A percentile compares a stretch with the other conserved stretches of the same genome.
These are phyloP conservation scores for Coemansia sp. DNA, from an alignment of 192 early-diverging fungal genomes.

Conservation along the genomic window DNA sequence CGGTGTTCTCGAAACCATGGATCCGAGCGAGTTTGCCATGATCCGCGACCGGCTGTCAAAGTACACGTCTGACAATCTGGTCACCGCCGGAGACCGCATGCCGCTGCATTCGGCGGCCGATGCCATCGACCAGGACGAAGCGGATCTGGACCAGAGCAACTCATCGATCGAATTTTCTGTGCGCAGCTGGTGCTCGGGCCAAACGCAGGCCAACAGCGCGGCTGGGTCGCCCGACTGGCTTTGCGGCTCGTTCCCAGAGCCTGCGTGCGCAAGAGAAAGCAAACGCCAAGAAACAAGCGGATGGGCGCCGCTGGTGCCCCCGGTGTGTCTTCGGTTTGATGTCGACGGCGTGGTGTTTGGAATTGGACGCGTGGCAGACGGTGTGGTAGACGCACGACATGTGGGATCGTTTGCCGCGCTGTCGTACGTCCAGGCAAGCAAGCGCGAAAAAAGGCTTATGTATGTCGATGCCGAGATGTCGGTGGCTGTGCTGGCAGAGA, in stretches of 20 bases:
- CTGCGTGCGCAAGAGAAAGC: not conserved
- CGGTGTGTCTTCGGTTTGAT: constrained; percentile 64
- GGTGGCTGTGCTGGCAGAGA: constrained; percentile 44
- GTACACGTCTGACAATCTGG: constrained; percentile 55
- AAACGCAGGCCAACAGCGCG: constrained; percentile 45
- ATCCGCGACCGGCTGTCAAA: constrained; percentile 63
- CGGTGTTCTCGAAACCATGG: constrained; percentile 64
- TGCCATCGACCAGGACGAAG: constrained; percentile 36
- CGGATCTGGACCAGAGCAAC: constrained; percentile 27
- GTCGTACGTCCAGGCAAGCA: constrained; percentile 73
- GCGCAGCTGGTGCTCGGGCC: constrained; percentile 38
- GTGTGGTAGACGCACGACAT: constrained; percentile 37
- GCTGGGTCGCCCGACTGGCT: constrained; percentile 65
- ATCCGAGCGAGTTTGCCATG: constrained; percentile 59
- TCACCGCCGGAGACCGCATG: not conserved
- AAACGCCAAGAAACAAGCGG: not conserved
- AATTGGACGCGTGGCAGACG: constrained; percentile 30
- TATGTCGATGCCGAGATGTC: constrained; percentile 56
- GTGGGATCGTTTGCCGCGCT: constrained; percentile 65
- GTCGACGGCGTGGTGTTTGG: constrained; percentile 70
- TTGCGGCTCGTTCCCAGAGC: constrained; percentile 45
- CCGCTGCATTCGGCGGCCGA: constrained; percentile 18
- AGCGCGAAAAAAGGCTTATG: constrained; percentile 67
- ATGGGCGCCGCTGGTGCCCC: constrained; percentile 30
- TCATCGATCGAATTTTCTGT: constrained; percentile 42